Percentiles rank a stretch among this genome's conserved stretches.
These are phyloP conservation scores for Yarrowia sp. DNA, from an alignment of 805 yeast genomes.

Conservation along the genomic window DNA sequence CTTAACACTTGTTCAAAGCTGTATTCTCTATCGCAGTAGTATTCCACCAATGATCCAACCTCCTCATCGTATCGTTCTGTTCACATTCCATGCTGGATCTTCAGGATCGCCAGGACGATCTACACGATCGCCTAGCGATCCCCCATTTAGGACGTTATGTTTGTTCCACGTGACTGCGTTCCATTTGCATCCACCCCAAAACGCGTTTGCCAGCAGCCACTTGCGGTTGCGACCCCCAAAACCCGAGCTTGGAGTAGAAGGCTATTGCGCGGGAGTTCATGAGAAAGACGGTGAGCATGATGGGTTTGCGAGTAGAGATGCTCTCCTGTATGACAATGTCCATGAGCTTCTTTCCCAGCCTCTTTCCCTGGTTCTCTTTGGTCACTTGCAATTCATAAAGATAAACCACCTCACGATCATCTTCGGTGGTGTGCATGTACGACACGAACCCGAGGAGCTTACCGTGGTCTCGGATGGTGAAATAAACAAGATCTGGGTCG, in stretches of 20 bases:
- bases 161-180: neutral
- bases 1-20: too few species aligned
- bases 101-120: neutral
- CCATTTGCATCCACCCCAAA: conserved; percentile 27
- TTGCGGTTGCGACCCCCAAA: conserved; percentile 8
- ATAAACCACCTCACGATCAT: conserved; percentile 30
- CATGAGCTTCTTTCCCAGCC: conserved; percentile 33
- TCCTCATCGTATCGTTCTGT: too few species aligned
- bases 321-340: conserved; percentile 27
- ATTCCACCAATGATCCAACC: too few species aligned
- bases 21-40: too few species aligned
- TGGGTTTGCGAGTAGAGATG: neutral
- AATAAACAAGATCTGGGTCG: conserved; percentile 30
- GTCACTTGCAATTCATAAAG: conserved; percentile 37
- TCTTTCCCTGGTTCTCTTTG: conserved; percentile 29
- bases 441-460: conserved; percentile 29
- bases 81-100: too few species aligned
- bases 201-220: neutral
- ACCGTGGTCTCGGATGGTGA: conserved; percentile 5
- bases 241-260: conserved; percentile 33
- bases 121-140: neutral
- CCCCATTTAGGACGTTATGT: neutral
- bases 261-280: conserved; percentile 32
- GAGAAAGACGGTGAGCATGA: conserved; percentile 34
- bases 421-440: conserved; percentile 30